Evolutionary conservation across 805 yeast species (phyloP).

Genomic region (Candida endomychidarum): DNA sequence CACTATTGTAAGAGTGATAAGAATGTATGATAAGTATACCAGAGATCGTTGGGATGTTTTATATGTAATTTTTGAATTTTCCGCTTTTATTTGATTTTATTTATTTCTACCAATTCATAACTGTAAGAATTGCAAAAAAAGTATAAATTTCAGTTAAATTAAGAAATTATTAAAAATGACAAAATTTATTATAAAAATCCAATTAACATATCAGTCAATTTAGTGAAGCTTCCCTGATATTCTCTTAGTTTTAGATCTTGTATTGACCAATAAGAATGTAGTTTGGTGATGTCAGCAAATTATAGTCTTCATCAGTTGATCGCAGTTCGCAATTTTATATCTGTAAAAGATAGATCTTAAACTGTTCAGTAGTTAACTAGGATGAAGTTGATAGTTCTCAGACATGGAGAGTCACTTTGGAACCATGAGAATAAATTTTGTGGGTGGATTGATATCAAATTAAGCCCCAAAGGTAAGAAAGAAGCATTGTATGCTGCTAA

Average conservation of each 20-base stretch:
- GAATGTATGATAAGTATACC: no score
- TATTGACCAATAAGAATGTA: no score
- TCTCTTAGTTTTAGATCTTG: no score
- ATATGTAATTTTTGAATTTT: not conserved
- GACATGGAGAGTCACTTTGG: constrained; percentile 47
- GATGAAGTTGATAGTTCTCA: constrained; percentile 33
- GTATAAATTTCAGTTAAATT: not conserved
- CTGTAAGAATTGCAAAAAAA: constrained; percentile 1
- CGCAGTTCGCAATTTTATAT: constrained; percentile 5
- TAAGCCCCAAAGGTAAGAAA: constrained; percentile 34
- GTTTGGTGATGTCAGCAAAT: not conserved
- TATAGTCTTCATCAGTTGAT: not conserved
- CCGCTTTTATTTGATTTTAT: not conserved
- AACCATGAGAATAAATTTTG: constrained; percentile 44
- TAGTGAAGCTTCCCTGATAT: no score
- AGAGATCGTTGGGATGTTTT: no score
- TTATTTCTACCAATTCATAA: not conserved
- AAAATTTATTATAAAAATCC: not conserved
- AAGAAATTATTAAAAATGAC: constrained; percentile 1
- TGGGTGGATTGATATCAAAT: constrained; percentile 47
- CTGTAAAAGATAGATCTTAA: no score
- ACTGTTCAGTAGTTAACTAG: not conserved
- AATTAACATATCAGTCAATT: no score
- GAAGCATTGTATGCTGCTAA: constrained; percentile 43
- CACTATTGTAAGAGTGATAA: no score